A percentile compares a stretch with the other conserved stretches of the same genome.
phyloP scores from a whole-genome alignment of 2,329 filamentous ascomycete genomes.

The Microcyclospora pomicola region DNA sequence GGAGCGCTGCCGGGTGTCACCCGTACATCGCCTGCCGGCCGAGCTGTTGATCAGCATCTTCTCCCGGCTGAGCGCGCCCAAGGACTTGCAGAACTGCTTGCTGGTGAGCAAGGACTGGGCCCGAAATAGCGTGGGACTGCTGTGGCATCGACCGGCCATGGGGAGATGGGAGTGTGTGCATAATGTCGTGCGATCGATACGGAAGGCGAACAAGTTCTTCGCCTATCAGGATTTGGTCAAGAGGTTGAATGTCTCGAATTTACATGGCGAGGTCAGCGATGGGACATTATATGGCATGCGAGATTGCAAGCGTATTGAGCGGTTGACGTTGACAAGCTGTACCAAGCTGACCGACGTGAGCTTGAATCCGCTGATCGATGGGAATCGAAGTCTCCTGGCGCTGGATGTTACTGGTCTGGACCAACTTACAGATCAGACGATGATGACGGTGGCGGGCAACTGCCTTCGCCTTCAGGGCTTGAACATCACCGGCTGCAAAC shows the following conservation, averaged over 20 bases:
- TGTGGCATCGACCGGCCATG: slow-evolving; percentile 91
- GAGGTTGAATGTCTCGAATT: slow-evolving; percentile 72
- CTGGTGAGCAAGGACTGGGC: slow-evolving; percentile 91
- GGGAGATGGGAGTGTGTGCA: slow-evolving; percentile 71
- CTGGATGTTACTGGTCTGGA: slow-evolving; percentile 77
- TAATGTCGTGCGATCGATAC: slow-evolving; percentile 67
- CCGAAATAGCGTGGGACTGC: slow-evolving; percentile 74
- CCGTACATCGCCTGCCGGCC: slow-evolving; percentile 73
- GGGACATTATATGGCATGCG: slow-evolving; percentile 73
- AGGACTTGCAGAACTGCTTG: slow-evolving; percentile 78
- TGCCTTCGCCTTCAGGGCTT: slow-evolving; percentile 79
- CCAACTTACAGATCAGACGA: slow-evolving; percentile 67
- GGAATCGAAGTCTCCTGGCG: slow-evolving; percentile 69
- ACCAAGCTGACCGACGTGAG: slow-evolving; percentile 70
- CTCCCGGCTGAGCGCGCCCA: slow-evolving; percentile 56
- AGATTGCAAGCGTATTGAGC: slow-evolving; percentile 80
- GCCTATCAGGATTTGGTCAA: slow-evolving; percentile 82
- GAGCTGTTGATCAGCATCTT: slow-evolving; percentile 93
- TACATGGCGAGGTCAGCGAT: slow-evolving; percentile 68
- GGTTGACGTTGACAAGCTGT: slow-evolving; percentile 85
- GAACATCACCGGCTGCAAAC: slow-evolving; percentile 77
- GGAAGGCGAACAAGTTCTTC: slow-evolving; percentile 63
- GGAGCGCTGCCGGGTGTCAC: slow-evolving; percentile 56
- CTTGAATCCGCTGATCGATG: slow-evolving; percentile 62
- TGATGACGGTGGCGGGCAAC: slow-evolving; percentile 63